A percentile compares a stretch with the other conserved stretches of the same genome.
These are phyloP conservation scores for Penicillium parvum DNA, from an alignment of 495 filamentous ascomycete genomes.

Conservation along the genomic window DNA sequence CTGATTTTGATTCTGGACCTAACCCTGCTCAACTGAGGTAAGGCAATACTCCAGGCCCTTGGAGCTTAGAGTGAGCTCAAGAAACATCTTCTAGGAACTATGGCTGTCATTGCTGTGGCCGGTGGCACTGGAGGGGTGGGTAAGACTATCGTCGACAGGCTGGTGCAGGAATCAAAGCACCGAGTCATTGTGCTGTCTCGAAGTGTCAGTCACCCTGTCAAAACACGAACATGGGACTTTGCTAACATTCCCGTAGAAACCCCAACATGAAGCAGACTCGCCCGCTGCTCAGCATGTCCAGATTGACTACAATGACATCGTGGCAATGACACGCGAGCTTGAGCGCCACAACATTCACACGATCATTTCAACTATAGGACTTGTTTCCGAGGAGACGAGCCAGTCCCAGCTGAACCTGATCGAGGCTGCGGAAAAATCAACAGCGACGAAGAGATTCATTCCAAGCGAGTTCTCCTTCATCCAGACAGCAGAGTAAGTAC, in stretches of 20 bases:
- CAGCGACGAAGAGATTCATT: conserved; percentile 42
- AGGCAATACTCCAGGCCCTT: too few relatives aligned
- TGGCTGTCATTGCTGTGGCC: conserved; percentile 49
- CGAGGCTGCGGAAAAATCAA: conserved; percentile 43
- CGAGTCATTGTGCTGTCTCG: conserved; percentile 44
- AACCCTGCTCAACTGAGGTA: too few relatives aligned
- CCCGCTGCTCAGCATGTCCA: conserved; percentile 16
- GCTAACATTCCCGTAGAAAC: conserved; percentile 2
- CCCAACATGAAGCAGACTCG: conserved; percentile 1
- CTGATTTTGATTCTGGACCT: conserved; percentile 3
- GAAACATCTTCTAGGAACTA: neutral
- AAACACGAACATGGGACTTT: conserved; percentile 17
- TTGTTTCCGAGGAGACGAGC: conserved; percentile 30
- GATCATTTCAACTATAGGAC: conserved; percentile 46
- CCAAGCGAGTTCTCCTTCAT: conserved; percentile 47
- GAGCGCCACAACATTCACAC: conserved; percentile 47
- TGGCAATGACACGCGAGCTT: conserved; percentile 32
- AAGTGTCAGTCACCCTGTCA: conserved; percentile 6
- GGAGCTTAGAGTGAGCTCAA: too few relatives aligned
- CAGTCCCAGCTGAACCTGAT: conserved; percentile 45
- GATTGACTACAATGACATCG: conserved; percentile 42
- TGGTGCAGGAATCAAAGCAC: conserved; percentile 35
- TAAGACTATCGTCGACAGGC: conserved; percentile 45
- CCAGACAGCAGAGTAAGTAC: conserved; percentile 31
- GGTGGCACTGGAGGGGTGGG: conserved; percentile 52